These are phyloP conservation scores for Pyrenopolyporus hunteri DNA, from an alignment of 495 filamentous ascomycete genomes.

Conservation along the genomic window DNA sequence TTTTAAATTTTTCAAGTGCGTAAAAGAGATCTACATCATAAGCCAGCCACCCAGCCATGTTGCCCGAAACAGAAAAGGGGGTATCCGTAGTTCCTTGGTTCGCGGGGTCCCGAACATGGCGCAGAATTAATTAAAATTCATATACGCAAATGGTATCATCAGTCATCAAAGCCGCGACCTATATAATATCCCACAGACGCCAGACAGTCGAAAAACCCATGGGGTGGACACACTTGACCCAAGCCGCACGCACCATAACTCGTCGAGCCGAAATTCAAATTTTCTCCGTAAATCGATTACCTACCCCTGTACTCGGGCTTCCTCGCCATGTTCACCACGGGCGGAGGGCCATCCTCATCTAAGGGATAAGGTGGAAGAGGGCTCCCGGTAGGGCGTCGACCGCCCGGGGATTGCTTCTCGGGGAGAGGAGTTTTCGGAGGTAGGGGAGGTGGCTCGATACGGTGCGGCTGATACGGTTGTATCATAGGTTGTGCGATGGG, in stretches of 20 bases:
- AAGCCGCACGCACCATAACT: no score
- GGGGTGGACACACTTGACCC: not conserved
- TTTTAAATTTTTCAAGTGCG: no score
- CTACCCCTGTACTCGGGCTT: conserved; percentile 78
- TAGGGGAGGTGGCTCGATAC: conserved; percentile 71
- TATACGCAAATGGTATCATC: conserved; percentile 32
- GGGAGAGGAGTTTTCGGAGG: conserved; percentile 85
- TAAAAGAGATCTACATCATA: not conserved
- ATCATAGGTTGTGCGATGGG: conserved; percentile 41
- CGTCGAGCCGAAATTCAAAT: not conserved
- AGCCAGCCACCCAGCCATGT: no score
- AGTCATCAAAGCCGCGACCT: conserved; percentile 17
- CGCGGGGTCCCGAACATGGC: not conserved
- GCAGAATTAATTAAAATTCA: not conserved
- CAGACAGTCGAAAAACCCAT: not conserved
- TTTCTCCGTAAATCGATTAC: conserved; percentile 31
- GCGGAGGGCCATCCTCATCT: conserved; percentile 81
- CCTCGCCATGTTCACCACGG: conserved; percentile 78
- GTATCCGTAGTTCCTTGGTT: conserved; percentile 31
- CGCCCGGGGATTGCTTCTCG: conserved; percentile 40
- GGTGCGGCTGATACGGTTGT: conserved; percentile 53
- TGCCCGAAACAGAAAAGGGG: conserved; percentile 14
- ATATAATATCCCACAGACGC: conserved; percentile 17
- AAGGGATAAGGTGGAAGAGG: conserved; percentile 74
- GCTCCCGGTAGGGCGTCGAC: conserved; percentile 40